Percentiles rank a stretch among this genome's conserved stretches.
phyloP scores from a whole-genome alignment of 2,329 filamentous ascomycete genomes.

The Fusarium sp. region DNA sequence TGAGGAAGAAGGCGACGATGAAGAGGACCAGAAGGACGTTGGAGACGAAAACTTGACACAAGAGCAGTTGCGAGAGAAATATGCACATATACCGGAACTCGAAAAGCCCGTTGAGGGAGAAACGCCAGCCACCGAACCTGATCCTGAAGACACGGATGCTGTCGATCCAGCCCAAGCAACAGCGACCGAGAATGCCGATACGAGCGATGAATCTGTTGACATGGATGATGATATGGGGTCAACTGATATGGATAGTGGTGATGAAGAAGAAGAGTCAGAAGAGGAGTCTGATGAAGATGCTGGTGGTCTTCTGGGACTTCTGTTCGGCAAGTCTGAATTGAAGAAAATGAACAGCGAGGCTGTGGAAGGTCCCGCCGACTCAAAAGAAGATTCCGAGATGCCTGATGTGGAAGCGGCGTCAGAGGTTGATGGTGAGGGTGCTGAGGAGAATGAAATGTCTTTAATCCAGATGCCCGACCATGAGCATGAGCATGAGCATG shows the following conservation, averaged over 20 bases:
- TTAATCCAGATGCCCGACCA: slow-evolving; percentile 49
- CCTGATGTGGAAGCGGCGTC: slow-evolving; percentile 18
- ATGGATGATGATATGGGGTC: slow-evolving; percentile 76
- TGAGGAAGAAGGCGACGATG: slow-evolving; percentile 71
- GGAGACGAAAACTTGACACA: slow-evolving; percentile 75
- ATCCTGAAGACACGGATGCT: slow-evolving; percentile 41
- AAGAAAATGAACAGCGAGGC: slow-evolving; percentile 62
- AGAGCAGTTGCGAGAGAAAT: slow-evolving; percentile 76
- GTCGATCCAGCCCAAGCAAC: slow-evolving; percentile 39
- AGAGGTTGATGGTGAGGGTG: slow-evolving; percentile 43
- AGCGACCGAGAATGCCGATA: slow-evolving; percentile 55
- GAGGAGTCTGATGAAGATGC: slow-evolving; percentile 59
- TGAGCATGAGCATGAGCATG: background rate
- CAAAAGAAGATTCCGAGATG: slow-evolving; percentile 45
- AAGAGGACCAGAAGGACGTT: slow-evolving; percentile 63
- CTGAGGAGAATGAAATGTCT: slow-evolving; percentile 52
- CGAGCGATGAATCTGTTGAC: slow-evolving; percentile 73
- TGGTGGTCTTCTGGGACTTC: slow-evolving; percentile 64
- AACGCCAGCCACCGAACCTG: slow-evolving; percentile 40
- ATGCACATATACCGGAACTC: slow-evolving; percentile 70
- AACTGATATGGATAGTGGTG: slow-evolving; percentile 61
- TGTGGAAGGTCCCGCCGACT: slow-evolving; percentile 18
- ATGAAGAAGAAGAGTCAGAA: slow-evolving; percentile 60
- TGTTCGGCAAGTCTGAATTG: slow-evolving; percentile 70
- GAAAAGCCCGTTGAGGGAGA: slow-evolving; percentile 46